phyloP scores from a whole-genome alignment of 1,139 yeast species.

The Geotrichum citri-aurantii region DNA sequence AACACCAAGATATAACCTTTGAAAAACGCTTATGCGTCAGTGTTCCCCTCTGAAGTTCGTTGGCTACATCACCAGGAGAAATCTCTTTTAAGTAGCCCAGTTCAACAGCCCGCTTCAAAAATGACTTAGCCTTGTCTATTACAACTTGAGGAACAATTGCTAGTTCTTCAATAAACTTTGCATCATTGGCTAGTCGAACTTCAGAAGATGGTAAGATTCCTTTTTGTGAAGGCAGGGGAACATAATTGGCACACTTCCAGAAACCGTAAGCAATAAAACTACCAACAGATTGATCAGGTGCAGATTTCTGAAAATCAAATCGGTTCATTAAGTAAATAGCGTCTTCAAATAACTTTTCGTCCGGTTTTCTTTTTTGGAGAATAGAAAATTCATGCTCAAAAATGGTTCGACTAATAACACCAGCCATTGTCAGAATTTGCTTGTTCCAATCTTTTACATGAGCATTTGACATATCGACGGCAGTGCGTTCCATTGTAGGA shows the following conservation, averaged over 20 bases:
- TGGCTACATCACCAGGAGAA: slow-evolving; percentile 28
- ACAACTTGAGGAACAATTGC: slow-evolving; percentile 32
- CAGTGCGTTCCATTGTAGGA: slow-evolving; percentile 43
- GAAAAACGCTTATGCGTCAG: slow-evolving; percentile 22
- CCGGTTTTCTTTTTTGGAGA: slow-evolving; percentile 9
- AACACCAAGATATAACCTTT: slow-evolving; percentile 26
- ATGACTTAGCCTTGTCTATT: slow-evolving; percentile 26
- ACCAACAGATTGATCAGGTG: slow-evolving; percentile 38
- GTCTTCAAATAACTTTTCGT: slow-evolving; percentile 19
- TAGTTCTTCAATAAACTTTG: slow-evolving; percentile 29
- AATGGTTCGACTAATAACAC: slow-evolving; percentile 36
- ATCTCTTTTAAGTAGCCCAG: slow-evolving; percentile 27
- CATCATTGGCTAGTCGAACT: slow-evolving; percentile 32
- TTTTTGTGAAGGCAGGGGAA: slow-evolving; percentile 34
- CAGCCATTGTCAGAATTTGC: slow-evolving; percentile 38
- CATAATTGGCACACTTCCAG: slow-evolving; percentile 31
- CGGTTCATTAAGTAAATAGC: slow-evolving; percentile 31
- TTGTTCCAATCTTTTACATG: slow-evolving; percentile 41
- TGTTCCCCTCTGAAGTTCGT: slow-evolving; percentile 30
- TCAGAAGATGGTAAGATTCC: slow-evolving; percentile 34
- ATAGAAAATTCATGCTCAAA: slow-evolving; percentile 36
- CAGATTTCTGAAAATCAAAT: slow-evolving; percentile 34
- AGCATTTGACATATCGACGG: slow-evolving; percentile 40
- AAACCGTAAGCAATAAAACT: slow-evolving; percentile 35
- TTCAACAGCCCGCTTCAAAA: slow-evolving; percentile 29